Evolutionary conservation across 441 rosid genomes (phyloP).

Genomic region (Mallotus japonicus): DNA sequence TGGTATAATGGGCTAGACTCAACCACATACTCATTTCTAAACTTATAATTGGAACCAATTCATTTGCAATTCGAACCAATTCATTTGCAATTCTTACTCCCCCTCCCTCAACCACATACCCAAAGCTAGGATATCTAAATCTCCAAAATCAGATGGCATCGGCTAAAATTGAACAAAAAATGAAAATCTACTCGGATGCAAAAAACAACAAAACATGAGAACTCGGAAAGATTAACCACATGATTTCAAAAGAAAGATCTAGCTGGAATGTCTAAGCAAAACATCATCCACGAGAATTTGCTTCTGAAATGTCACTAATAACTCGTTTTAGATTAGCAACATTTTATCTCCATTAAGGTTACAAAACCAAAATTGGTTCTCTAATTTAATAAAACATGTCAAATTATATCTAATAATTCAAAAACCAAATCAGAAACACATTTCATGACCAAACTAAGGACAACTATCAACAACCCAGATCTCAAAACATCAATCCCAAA

Average conservation of each 20-base stretch:
- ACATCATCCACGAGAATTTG: too few relatives aligned
- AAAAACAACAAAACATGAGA: too few relatives aligned
- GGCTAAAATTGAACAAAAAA: not conserved
- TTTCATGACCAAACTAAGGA: not conserved
- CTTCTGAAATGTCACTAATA: too few relatives aligned
- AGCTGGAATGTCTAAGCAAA: too few relatives aligned
- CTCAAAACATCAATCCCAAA: too few relatives aligned
- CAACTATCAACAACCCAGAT: too few relatives aligned
- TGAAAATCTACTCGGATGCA: too few relatives aligned
- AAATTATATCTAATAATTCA: slow-evolving; percentile 9
- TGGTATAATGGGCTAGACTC: not conserved
- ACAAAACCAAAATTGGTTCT: not conserved
- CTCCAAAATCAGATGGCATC: slow-evolving; percentile 1
- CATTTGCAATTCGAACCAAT: too few relatives aligned
- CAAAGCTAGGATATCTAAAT: not conserved
- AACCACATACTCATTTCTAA: not conserved
- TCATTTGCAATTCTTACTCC: slow-evolving; percentile 6
- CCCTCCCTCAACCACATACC: not conserved
- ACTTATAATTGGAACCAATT: not conserved
- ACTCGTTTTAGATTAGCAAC: not conserved
- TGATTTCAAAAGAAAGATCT: too few relatives aligned
- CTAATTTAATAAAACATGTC: not conserved
- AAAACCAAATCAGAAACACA: not conserved
- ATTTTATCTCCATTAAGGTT: not conserved
- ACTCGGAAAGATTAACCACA: too few relatives aligned